Evolutionary conservation across 208 protist species (phyloP), one percentile per base, ranked within the genome.

Genomic region (Crithidia bombi): DNA sequence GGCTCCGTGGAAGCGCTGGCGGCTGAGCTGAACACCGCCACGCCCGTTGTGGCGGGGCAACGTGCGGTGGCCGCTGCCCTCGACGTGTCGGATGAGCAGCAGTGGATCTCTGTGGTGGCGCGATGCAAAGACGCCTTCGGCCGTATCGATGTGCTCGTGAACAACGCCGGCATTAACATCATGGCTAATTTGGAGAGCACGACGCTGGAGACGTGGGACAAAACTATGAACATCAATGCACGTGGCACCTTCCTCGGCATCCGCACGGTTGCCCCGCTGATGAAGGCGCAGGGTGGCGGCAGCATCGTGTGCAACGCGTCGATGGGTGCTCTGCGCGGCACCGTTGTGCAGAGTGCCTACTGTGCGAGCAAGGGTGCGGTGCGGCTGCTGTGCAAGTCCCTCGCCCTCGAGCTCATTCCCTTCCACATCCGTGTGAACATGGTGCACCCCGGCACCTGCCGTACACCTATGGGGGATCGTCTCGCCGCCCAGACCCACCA

Each of bases 241-340:
- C 35, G 39, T 35, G 54, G 35, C 25, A 7, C 17, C 5, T 55
- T 55, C 28, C 50, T 55, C 28, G 50, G 50, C 50, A 55, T 55
- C 50, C 28, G 50, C 28, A 23, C 15, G 3, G 50, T 55, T 3
- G 25, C 47, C 3, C 47, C 47, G 23, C 47, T 52, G 25, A 52
- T 25, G 47, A 52, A 52, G 47, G 47, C 47, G 50, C 28, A 55
- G 25, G 50, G 50, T 28, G 50, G 50, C 28, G 50, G 50, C 50
- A 55, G 28, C 25, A 36, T 55, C 9, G 50, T 55, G 28, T 55
- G 50, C 50, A 55, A 6, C n/a, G 50, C 28, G 3, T 55, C 50
- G 5, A 23, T 15, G 28, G 6, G 28, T n/a, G 50, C 6, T 17
- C 28, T 55, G 50, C 50, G 50, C 28, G 50, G 50, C 9, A 15